Evolutionary conservation across 2,329 filamentous ascomycete species (phyloP), one percentile per base, ranked within the genome.

Genomic region (Aurifilum marmelostoma): DNA sequence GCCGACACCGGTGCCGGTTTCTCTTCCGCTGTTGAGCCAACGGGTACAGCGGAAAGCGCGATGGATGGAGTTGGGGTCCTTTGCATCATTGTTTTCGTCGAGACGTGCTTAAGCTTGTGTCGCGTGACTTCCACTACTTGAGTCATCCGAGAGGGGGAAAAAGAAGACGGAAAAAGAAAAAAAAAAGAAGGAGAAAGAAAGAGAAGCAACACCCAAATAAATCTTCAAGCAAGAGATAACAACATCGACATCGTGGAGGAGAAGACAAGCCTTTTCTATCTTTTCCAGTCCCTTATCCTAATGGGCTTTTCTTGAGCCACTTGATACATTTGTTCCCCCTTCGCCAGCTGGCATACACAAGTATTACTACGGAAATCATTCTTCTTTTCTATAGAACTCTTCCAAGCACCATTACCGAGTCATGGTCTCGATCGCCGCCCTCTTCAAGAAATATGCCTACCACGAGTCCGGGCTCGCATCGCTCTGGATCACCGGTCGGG

Each of bases 381-480:
- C 41, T 18, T 43, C 39, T 3, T 16, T 12, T 43, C 41, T 43
- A 16, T 18, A 43, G 16, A 6, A 18, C 41, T 43, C 41, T 43
- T 21, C 29, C 16, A 11, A 27, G 18, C 54, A 18, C 29, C 24
- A 8, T 58, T 12, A 24, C 67, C 27, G 39, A 27, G 9, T 21
- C 14, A 71, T 71, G 69, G 61, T 64, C 60, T 67, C 67, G 12
- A 37, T 63, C 16, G 68, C 67, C 52, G 60, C 69, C 52, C 67
- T 71, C 39, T 47, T 71, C 63, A 32, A 52, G 1, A 71, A 67
- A 65, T 71, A 71, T 65, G 65, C 62, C 67, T 84, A 81, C 70
- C 79, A 79, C 56, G 83, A 84, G 74, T 85, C 84, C 52, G 85
- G 85, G 32, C 75, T 87, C 43, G 77, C 76, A 18, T 83, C 84